Conservation (phyloP, 176 grass and related monocot species). For the Elaeis guineensis region DNA sequence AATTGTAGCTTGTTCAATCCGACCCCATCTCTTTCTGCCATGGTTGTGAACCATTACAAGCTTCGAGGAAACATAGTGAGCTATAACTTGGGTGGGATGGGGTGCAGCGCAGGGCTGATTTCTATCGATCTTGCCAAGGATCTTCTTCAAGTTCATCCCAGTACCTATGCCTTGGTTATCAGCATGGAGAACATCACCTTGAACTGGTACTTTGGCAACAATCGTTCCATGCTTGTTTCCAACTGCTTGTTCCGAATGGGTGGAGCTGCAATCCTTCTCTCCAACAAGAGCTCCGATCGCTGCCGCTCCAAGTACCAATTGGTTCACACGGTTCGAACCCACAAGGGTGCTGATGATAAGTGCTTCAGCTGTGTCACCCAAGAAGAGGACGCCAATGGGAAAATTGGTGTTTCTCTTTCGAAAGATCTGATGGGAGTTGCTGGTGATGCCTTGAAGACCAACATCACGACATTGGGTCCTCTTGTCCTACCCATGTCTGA, state of each 20-base stretch:
- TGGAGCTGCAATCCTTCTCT: conserved; percentile 70
- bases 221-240: conserved; percentile 74
- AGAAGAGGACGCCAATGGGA: conserved; percentile 53
- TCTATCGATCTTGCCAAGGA: conserved; percentile 73
- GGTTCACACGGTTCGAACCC: conserved; percentile 69
- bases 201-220: conserved; percentile 94
- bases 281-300: conserved; percentile 42
- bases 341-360: conserved; percentile 76
- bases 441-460: conserved; percentile 89
- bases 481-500: conserved; percentile 70
- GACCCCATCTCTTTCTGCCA: conserved; percentile 78
- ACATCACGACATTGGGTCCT: conserved; percentile 86
- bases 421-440: conserved; percentile 91
- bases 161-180: conserved; percentile 64
- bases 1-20: conserved; percentile 97
- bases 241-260: conserved; percentile 95
- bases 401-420: conserved; percentile 67
- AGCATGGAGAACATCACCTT: conserved; percentile 95
- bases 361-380: conserved; percentile 74
- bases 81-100: conserved; percentile 87
- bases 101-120: conserved; percentile 69
- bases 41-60: conserved; percentile 90
- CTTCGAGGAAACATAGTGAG: conserved; percentile 69
- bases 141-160: conserved; percentile 67
- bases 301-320: conserved; percentile 69